phyloP scores from a whole-genome alignment of 2,329 filamentous ascomycete genomes.

The Pseudopithomyces maydicus region DNA sequence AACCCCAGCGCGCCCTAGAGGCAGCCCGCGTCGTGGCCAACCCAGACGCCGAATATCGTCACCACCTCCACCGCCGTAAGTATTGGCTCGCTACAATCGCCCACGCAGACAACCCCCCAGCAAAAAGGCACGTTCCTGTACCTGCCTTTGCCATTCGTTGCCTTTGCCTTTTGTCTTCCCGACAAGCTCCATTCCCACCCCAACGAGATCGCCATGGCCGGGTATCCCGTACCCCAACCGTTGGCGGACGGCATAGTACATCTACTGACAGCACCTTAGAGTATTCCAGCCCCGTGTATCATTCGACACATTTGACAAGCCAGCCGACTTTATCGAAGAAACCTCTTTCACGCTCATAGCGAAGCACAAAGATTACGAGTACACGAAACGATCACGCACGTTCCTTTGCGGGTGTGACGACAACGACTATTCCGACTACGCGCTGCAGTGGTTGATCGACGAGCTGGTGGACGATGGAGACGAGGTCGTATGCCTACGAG shows the following conservation, averaged over 20 bases:
- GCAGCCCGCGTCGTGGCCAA: constrained; percentile 36
- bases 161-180: background rate
- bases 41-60: constrained; percentile 45
- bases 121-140: constrained; percentile 11
- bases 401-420: constrained; percentile 92
- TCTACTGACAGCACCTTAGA: constrained; percentile 43
- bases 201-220: constrained; percentile 22
- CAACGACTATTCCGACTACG: constrained; percentile 90
- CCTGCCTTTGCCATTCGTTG: constrained; percentile 9
- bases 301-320: constrained; percentile 76
- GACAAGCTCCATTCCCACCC: background rate
- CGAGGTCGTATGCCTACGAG: constrained; percentile 87
- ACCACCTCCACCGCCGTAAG: constrained; percentile 50
- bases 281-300: constrained; percentile 71
- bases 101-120: constrained; percentile 7
- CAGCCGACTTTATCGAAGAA: constrained; percentile 62
- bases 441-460: constrained; percentile 88
- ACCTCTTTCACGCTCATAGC: constrained; percentile 79
- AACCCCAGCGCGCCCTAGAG: constrained; percentile 35
- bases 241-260: constrained; percentile 15
- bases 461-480: constrained; percentile 93
- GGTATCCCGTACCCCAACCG: constrained; percentile 32
- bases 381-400: constrained; percentile 78
- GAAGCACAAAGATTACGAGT: constrained; percentile 84
- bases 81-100: constrained; percentile 18